Evolutionary conservation across 2,329 filamentous ascomycete genomes (phyloP).

Genomic region (Penicillium frequentans): DNA sequence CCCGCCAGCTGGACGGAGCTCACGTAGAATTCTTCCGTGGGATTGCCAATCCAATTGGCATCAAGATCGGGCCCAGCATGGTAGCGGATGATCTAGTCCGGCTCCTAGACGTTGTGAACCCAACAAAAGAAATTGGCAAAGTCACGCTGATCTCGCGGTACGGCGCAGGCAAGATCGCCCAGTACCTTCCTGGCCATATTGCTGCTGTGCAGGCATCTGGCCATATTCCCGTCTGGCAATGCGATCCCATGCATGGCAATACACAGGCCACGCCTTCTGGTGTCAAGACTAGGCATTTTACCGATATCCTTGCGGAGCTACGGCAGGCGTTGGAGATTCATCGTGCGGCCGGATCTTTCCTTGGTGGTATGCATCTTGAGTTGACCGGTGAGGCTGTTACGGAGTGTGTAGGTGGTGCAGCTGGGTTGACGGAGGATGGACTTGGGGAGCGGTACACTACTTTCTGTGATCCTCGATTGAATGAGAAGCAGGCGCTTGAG

Average conservation of each 20-base stretch:
- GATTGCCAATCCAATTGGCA: conserved; percentile 90
- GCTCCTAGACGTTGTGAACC: conserved; percentile 84
- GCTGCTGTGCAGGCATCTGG: conserved; percentile 79
- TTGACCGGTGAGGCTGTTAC: conserved; percentile 95
- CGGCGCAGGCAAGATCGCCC: conserved; percentile 73
- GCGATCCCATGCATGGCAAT: conserved; percentile 96
- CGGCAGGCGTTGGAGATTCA: conserved; percentile 82
- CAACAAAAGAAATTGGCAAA: conserved; percentile 78
- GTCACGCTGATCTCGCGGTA: conserved; percentile 96
- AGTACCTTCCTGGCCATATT: conserved; percentile 81
- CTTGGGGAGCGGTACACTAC: conserved; percentile 89
- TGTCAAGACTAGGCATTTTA: conserved; percentile 90
- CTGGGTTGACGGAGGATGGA: conserved; percentile 83
- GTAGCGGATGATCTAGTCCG: conserved; percentile 70
- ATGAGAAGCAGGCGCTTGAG: conserved; percentile 97
- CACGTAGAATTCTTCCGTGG: conserved; percentile 98
- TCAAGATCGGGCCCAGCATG: conserved; percentile 93
- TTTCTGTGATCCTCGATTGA: conserved; percentile 91
- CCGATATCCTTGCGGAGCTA: conserved; percentile 84
- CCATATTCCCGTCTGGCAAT: conserved; percentile 87
- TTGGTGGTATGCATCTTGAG: conserved; percentile 93
- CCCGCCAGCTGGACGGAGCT: conserved; percentile 85
- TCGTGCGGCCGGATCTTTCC: conserved; percentile 76
- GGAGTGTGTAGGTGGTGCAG: conserved; percentile 89
- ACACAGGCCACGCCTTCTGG: conserved; percentile 67